Evolutionary conservation across 208 protist species (phyloP).

Genomic region (Porcisia deanei): DNA sequence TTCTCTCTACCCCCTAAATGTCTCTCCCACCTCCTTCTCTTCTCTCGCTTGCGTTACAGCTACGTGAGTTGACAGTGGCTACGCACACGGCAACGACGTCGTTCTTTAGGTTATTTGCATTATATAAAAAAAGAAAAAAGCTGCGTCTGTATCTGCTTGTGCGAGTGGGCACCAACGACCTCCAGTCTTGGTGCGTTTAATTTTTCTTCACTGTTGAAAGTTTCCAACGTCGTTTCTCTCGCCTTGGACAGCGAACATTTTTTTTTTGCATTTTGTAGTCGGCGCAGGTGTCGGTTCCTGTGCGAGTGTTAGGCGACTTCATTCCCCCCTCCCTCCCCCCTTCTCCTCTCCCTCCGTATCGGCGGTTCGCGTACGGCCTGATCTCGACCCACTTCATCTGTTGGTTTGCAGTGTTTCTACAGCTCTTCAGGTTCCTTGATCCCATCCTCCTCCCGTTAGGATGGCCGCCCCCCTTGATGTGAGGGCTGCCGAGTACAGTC

Average conservation of each 20-base stretch:
- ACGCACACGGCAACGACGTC: not conserved
- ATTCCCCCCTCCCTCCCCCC: not conserved
- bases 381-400: not conserved
- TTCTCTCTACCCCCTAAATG: not conserved
- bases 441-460: not conserved
- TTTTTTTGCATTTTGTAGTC: not conserved
- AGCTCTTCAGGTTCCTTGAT: not conserved
- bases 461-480: conserved; percentile 17
- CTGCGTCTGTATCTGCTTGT: not conserved
- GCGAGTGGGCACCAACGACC: not conserved
- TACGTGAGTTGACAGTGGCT: not conserved
- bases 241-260: not conserved
- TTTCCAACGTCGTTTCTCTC: not conserved
- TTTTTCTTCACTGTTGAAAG: not conserved
- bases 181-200: not conserved
- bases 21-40: not conserved
- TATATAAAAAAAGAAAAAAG: no score
- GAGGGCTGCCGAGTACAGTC: conserved; percentile 17
- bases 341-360: not conserved
- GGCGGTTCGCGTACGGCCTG: not conserved
- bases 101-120: not conserved
- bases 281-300: not conserved
- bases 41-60: not conserved
- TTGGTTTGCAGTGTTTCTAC: not conserved
- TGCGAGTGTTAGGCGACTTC: not conserved